Evolutionary conservation across 208 protist species (phyloP), one percentile per base, ranked within the genome.

Genomic region (Leishmania amazonensis): DNA sequence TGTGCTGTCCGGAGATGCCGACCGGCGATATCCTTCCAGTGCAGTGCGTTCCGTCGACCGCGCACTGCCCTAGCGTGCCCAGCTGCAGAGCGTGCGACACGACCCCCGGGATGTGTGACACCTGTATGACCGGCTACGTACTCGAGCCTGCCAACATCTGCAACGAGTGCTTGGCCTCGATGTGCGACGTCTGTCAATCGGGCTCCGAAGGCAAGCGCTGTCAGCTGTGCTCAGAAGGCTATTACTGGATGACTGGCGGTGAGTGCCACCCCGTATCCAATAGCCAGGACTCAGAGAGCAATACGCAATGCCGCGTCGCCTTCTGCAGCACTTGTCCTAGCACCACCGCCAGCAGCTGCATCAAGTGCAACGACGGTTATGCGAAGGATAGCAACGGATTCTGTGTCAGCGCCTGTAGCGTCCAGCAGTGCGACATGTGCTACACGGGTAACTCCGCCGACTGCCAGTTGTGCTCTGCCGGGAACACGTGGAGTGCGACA

Each of bases 371-470:
- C n/a, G 53, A 60, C 67, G 67, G 67, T 3, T 81, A 81, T 38
- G 65, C 35, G 13, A 51, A n/a, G 2, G 78, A 73, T 49, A 19
- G 24, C 65, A 13, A 13, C 40, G 47, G 47, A 0, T 54, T 75
- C 17, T 73, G 64, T 31, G 68, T 51, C 21, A 75, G 68, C 1
- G 13, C 35, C 24, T 73, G 67, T 68, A 65, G 19, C 24, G 53
- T 64, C 24, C 31, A 47, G 67, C 62, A 68, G 51, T 81, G 78
- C 67, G 67, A 80, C 54, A 21, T 80, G 45, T 80, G 76, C 76
- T 80, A 70, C 64, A 58, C 62, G 11, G 76, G n/a, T 68, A 60
- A 53, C 35, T 45, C 64, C 47, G 15, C 60, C n/a, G 76, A 80
- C 47, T 80, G 76, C 31, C n/a, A 80, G 76, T 24, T 80, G 64